Evolutionary conservation across 2,329 filamentous ascomycete genomes (phyloP), one percentile per base, ranked within the genome.

Genomic region (Alternaria panax): DNA sequence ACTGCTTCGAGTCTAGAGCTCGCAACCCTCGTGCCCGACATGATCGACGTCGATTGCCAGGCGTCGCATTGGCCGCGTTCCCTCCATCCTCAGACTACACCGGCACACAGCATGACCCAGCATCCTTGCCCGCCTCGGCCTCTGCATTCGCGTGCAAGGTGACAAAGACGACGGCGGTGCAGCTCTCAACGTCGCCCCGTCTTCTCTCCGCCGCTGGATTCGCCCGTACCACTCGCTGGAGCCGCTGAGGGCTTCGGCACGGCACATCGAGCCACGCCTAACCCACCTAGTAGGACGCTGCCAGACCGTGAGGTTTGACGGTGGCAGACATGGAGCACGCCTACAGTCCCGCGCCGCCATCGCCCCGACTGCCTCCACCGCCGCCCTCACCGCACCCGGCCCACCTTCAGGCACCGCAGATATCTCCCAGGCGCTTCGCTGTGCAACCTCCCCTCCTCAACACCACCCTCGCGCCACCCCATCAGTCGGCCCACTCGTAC

Each of bases 361-460:
- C 72, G 43, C 68, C 57, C 41, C 30, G 57, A 48, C 47, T 70
- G 40, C 63, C 70, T 47, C 64, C 64, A 20, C 67, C 59, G 8
- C 63, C 63, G 24, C 62, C 70, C 58, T 64, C 68, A 22, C 66
- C 54, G 57, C 60, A 61, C 41, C 58, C 52, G 18, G 46, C 51
- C 22, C 42, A 56, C 45, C 58, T 63, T 45, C 68, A 67, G 40
- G 54, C 66, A 46, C 68, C 66, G 43, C 68, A 73, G 57, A 67
- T 67, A 51, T 75, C 75, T 64, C 63, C 74, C 54, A 64, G 76
- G 64, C 75, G 75, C 66, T 69, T 76, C 51, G 74, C 76, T 64
- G 76, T 79, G 67, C 80, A 78, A 71, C 79, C 79, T 62, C 77
- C 78, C 34, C 72, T 76, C 18, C 73, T 81, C 59, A 79, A 77